phyloP scores from a whole-genome alignment of 176 grass and related monocot genomes.

The Cymbopogon citratus region DNA sequence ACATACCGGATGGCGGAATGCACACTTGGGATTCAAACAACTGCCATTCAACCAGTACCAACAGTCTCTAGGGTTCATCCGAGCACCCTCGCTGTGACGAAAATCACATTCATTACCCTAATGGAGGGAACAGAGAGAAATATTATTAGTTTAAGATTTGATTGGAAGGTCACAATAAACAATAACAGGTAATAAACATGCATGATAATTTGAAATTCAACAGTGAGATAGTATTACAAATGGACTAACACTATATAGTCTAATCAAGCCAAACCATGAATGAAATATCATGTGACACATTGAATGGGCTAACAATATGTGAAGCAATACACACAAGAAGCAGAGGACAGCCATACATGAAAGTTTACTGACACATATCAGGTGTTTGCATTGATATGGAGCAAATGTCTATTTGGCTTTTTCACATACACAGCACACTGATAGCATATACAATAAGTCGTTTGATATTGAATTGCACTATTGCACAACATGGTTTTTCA shows the following conservation, averaged over 20 bases:
- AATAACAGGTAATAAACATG: neutral
- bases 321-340: neutral
- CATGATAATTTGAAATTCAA: neutral
- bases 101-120: constrained; percentile 93
- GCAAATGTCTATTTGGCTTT: neutral
- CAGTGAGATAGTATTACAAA: neutral
- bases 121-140: constrained; percentile 6
- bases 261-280: neutral
- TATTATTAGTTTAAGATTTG: constrained; percentile 4
- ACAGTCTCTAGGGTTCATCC: constrained; percentile 90
- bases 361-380: neutral
- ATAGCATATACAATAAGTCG: neutral
- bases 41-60: constrained; percentile 86
- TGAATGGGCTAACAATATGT: neutral
- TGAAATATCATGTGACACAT: neutral
- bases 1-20: constrained; percentile 84
- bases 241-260: neutral
- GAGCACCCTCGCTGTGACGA: constrained; percentile 88
- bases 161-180: neutral
- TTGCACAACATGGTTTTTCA: neutral
- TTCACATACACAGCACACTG: neutral
- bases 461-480: neutral
- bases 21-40: constrained; percentile 89
- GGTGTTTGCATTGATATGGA: neutral
- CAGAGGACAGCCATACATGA: neutral